A percentile compares a stretch with the other conserved stretches of the same genome.
Conservation (phyloP, 352 stramenopile species). For the Globisporangium uncinulatum region DNA sequence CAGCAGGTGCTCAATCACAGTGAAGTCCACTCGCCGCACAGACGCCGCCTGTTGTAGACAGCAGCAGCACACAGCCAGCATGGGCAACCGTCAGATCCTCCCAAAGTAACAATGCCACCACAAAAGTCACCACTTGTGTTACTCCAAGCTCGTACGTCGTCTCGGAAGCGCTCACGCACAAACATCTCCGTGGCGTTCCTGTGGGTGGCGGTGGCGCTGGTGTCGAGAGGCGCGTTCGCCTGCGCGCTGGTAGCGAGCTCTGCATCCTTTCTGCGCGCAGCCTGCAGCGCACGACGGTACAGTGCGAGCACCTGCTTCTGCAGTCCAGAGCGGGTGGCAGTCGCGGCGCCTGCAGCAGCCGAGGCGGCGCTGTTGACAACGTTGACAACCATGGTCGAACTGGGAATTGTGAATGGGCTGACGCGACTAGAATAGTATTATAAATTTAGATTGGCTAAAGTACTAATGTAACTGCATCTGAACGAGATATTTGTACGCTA, state of each 20-base stretch:
- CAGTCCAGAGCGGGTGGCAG: constrained; percentile 52
- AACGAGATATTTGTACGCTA: no score
- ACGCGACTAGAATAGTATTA: neutral
- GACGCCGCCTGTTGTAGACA: constrained; percentile 26
- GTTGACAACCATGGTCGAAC: neutral
- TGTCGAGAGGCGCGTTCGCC: constrained; percentile 11
- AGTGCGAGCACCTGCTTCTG: constrained; percentile 74
- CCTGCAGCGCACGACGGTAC: constrained; percentile 57
- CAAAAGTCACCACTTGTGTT: no score
- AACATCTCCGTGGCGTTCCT: constrained; percentile 30
- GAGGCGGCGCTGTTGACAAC: constrained; percentile 19
- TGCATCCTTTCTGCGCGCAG: constrained; percentile 53
- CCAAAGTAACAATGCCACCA: no score
- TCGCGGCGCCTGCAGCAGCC: constrained; percentile 5
- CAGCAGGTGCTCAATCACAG: constrained; percentile 80
- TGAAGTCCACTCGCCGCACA: constrained; percentile 70
- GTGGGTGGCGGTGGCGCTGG: neutral
- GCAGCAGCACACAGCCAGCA: neutral
- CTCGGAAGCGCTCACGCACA: constrained; percentile 73
- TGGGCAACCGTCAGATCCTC: neutral
- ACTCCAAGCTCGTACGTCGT: constrained; percentile 29
- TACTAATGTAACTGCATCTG: no score
- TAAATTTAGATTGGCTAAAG: no score
- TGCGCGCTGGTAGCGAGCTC: constrained; percentile 10
- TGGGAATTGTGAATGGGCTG: neutral